A percentile compares a stretch with the other conserved stretches of the same genome.
Conservation (phyloP, 164 flowering plant species). For the Dillenia turbinata region DNA sequence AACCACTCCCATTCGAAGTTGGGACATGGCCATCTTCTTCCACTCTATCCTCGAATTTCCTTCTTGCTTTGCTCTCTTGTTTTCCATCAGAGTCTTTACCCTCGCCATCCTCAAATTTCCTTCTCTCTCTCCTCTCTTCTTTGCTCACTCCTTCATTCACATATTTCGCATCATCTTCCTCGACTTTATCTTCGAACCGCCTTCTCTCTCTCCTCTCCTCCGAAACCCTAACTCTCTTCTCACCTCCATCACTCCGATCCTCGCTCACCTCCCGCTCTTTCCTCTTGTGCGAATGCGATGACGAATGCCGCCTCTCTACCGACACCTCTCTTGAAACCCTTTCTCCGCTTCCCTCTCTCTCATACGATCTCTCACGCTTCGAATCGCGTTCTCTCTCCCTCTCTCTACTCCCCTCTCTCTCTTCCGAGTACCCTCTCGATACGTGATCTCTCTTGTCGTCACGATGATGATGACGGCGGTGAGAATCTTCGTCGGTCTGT, state of each 20-base stretch:
- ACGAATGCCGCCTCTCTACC: slow-evolving; percentile 15
- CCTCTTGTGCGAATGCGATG: slow-evolving; percentile 40
- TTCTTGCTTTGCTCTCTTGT: slow-evolving; percentile 25
- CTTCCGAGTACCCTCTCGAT: slow-evolving; percentile 1
- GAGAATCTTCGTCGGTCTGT: slow-evolving; percentile 3
- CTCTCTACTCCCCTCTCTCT: slow-evolving; percentile 1
- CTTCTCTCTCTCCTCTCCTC: slow-evolving; percentile 35
- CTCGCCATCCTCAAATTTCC: slow-evolving; percentile 11
- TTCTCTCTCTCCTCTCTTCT: slow-evolving; percentile 9
- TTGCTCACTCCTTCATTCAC: slow-evolving; percentile 12
- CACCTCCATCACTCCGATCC: slow-evolving; percentile 34
- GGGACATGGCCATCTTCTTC: slow-evolving; percentile 13
- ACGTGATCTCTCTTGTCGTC: slow-evolving; percentile 23
- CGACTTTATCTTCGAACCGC: slow-evolving; percentile 24
- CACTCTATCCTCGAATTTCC: slow-evolving; percentile 32
- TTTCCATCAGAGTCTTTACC: slow-evolving; percentile 5
- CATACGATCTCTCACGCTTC: slow-evolving; percentile 24
- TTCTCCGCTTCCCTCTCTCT: slow-evolving; percentile 28
- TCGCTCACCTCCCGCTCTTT: slow-evolving; percentile 55
- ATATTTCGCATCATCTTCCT: slow-evolving; percentile 9
- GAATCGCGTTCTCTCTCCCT: slow-evolving; percentile 19
- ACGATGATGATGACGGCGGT: slow-evolving; percentile 8
- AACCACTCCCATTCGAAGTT: slow-evolving; percentile 25
- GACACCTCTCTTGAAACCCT: slow-evolving; percentile 18
- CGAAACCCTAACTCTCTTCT: slow-evolving; percentile 43